Evolutionary conservation across 345 rosid genomes (phyloP).

Genomic region (Gossypium arboreum): DNA sequence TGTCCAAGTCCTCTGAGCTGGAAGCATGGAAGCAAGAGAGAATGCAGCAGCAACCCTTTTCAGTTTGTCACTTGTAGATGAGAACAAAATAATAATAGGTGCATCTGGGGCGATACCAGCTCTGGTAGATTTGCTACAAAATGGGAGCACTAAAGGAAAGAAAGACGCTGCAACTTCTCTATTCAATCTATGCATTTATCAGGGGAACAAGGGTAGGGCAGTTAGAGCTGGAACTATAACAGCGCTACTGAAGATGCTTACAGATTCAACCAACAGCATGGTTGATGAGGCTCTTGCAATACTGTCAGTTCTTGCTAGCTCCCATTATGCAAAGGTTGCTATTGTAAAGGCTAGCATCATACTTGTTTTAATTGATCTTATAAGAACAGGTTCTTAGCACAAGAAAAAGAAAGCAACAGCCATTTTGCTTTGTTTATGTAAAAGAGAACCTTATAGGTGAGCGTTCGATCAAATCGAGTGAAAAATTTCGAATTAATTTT

Average conservation of each 20-base stretch:
- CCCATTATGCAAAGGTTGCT: slow-evolving; percentile 64
- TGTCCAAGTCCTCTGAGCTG: slow-evolving; percentile 81
- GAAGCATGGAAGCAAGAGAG: slow-evolving; percentile 83
- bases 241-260: slow-evolving; percentile 62
- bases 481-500: too few relatives aligned
- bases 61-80: slow-evolving; percentile 80
- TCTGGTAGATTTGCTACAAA: slow-evolving; percentile 63
- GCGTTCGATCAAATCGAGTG: too few relatives aligned
- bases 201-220: slow-evolving; percentile 85
- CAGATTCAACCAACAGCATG: slow-evolving; percentile 53
- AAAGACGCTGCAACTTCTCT: slow-evolving; percentile 94
- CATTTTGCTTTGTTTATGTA: slow-evolving; percentile 70
- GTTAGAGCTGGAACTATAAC: slow-evolving; percentile 73
- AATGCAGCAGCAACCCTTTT: slow-evolving; percentile 94
- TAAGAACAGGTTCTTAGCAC: slow-evolving; percentile 59
- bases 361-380: slow-evolving; percentile 53
- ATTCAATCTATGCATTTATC: slow-evolving; percentile 80
- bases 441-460: slow-evolving; percentile 39
- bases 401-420: slow-evolving; percentile 79
- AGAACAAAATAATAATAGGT: slow-evolving; percentile 88
- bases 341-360: slow-evolving; percentile 59
- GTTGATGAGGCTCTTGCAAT: slow-evolving; percentile 75
- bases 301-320: slow-evolving; percentile 68
- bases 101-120: slow-evolving; percentile 84
- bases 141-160: slow-evolving; percentile 72